A percentile compares a stretch with the other conserved stretches of the same genome.
Evolutionary conservation across 441 rosid genomes (phyloP).

Genomic region (Gossypium aridum): DNA sequence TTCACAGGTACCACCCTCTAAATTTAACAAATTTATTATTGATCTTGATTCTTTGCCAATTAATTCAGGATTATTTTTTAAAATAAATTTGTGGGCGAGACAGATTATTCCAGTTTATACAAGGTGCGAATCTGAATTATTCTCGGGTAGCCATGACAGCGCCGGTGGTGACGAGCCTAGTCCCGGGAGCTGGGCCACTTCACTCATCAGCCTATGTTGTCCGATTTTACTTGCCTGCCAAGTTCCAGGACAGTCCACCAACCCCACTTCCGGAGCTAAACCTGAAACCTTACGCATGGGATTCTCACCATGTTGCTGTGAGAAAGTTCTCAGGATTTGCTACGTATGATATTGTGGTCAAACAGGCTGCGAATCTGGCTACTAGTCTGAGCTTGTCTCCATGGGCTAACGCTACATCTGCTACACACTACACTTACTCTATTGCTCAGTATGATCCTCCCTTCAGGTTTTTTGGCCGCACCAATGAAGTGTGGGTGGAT

Average conservation of each 20-base stretch:
- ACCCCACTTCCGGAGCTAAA: conserved; percentile 46
- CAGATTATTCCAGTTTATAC: conserved; percentile 62
- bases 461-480: conserved; percentile 43
- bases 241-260: conserved; percentile 59
- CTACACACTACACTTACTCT: conserved; percentile 43
- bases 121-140: conserved; percentile 66
- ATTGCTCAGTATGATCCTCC: conserved; percentile 67
- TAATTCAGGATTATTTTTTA: neutral
- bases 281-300: conserved; percentile 39
- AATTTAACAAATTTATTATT: neutral
- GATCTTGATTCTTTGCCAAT: neutral
- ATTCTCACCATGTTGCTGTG: conserved; percentile 44
- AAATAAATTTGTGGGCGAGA: neutral
- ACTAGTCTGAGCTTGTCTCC: conserved; percentile 51
- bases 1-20: conserved; percentile 35
- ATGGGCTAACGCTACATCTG: conserved; percentile 40
- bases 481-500: conserved; percentile 69
- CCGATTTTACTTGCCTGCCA: conserved; percentile 45
- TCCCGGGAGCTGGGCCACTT: conserved; percentile 64
- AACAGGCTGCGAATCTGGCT: conserved; percentile 51
- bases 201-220: conserved; percentile 48
- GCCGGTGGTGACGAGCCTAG: conserved; percentile 52
- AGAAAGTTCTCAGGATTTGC: conserved; percentile 64
- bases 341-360: conserved; percentile 34
- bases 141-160: conserved; percentile 60